Evolutionary conservation across 345 rosid genomes (phyloP), one percentile per base, ranked within the genome.

Genomic region (Physaria fendleri): DNA sequence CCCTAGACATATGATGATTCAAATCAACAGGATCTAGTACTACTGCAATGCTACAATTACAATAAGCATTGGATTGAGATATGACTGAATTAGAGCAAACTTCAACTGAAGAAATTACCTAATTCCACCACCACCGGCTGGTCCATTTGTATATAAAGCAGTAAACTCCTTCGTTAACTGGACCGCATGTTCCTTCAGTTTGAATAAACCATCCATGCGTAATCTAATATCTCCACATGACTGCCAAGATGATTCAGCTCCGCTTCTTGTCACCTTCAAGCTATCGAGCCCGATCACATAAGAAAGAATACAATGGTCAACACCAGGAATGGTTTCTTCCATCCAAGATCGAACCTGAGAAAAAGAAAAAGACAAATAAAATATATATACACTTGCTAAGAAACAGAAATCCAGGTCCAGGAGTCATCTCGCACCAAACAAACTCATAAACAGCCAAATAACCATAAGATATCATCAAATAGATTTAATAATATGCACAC

Each of bases 121-220:
- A 68, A 85, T 80, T 30, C 96, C 98, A 27, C 98, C 98, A 34
- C 98, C 96, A 55, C 93, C 95, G 51, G 98, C 95, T 3, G 96
- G 98, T 66, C 98, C 98, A 61, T 88, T 92, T 33, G 96, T 92
- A 69, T 92, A 92, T 35, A 92, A 67, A 62, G 96, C 92, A 22
- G 78, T 72, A 41, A 92, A 84, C 74, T 92, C 96, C 67, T 74
- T 73, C 20, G 71, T 40, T 49, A 92, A 81, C 42, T 66, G 86
- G 42, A 75, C 63, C 9, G 95, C 93, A 21, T 84, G 88, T 48
- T 88, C 88, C 77, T 88, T 77, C 56, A 58, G 44, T 68, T 75
- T 72, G 54, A 92, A 92, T 25, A 85, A 67, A 37, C 95, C 98
- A 75, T 85, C 96, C 93, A 92, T 84, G 45, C 84, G 85, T 71